A percentile compares a stretch with the other conserved stretches of the same genome.
phyloP scores from a whole-genome alignment of 345 rosid genomes.

The Pugionium cornutum region DNA sequence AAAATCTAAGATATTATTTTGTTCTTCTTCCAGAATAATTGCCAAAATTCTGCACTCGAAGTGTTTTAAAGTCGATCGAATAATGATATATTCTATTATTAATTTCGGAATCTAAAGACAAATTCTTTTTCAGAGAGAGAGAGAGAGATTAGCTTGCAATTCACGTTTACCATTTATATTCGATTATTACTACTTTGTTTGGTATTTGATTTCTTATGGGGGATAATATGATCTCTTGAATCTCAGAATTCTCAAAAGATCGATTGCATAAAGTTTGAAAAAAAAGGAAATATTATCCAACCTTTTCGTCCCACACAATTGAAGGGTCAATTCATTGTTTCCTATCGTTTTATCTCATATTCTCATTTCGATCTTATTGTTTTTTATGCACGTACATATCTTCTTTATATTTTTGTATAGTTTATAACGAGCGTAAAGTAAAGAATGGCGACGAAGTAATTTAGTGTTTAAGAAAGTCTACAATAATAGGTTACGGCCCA shows the following conservation, averaged over 20 bases:
- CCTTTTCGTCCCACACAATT: neutral
- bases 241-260: constrained; percentile 9
- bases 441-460: too few species aligned
- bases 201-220: constrained; percentile 12
- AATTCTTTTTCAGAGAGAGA: constrained; percentile 4
- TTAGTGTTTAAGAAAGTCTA: too few species aligned
- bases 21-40: constrained; percentile 30
- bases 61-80: constrained; percentile 19
- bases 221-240: neutral
- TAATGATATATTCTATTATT: constrained; percentile 13
- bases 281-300: neutral
- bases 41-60: constrained; percentile 16
- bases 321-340: too few species aligned
- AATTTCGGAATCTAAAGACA: constrained; percentile 5
- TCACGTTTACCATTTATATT: constrained; percentile 20
- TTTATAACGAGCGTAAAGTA: too few species aligned
- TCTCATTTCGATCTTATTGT: too few species aligned
- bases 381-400: too few species aligned
- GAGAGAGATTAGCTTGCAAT: constrained; percentile 10
- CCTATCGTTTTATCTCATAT: too few species aligned
- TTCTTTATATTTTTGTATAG: too few species aligned
- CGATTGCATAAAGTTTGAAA: neutral
- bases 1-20: constrained; percentile 27
- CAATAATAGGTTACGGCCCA: neutral
- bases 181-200: constrained; percentile 2